Base-by-base conservation (phyloP, 2,329 filamentous ascomycete genomes). In the Microdochium trichocladiopsis region DNA sequence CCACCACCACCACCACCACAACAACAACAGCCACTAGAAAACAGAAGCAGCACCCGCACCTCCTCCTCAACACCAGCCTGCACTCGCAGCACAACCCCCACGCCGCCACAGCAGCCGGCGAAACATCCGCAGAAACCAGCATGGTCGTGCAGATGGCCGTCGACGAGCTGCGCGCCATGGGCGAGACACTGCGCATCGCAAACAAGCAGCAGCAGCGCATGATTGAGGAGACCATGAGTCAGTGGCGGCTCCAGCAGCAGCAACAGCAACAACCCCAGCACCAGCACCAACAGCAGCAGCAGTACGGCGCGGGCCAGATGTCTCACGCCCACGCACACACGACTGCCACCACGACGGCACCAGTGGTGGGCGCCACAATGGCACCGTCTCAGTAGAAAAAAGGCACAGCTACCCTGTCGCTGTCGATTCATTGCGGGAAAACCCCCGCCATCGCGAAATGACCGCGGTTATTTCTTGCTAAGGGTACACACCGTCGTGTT, bases 161-260 rank as follows among this genome's bases (percentile, higher is more conserved):
- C 41, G 18, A 45, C 41, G 41, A 45, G 41, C 41, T 45, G 41
- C 41, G 41, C 41, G 41, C 41, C 41, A 45, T 45, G 41, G 41
- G 41, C 41, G 41, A 45, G 41, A 45, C 41, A 10, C 41, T 45
- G 21, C 41, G 41, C 41, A 16, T 16, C 18, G 41, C 41, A 3
- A 45, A 21, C 12, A 21, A 45, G 41, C 41, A 45, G 41, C 41
- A 45, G 41, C 41, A 23, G n/a, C 41, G 41, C 41, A 45, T 45
- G 41, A 45, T 45, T 12, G 41, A 45, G 41, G 41, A 45, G 41
- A 45, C 41, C 12, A 45, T 45, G 41, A 45, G 41, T 18, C 41
- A 45, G 21, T 45, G 41, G 41, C 41, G 41, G n/a, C 6, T 3
- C n/a, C 16, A 18, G 41, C 41, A 45, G 41, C 41, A 45, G 18